Conservation (phyloP, 495 filamentous ascomycete genomes). For the Amphirosellinia nigrospora region DNA sequence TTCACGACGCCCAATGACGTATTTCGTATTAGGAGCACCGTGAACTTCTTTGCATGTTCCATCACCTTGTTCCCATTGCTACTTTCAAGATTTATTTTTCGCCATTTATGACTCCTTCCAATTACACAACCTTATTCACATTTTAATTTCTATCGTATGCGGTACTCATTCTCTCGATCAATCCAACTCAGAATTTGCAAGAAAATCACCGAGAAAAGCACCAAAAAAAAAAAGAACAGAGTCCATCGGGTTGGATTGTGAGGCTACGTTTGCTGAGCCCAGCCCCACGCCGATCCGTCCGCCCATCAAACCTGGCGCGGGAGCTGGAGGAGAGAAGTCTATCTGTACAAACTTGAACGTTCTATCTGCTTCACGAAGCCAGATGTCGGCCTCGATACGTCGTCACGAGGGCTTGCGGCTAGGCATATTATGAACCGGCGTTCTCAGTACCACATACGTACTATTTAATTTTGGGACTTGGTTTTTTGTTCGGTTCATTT, state of each 20-base stretch:
- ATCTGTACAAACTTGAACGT: conserved; percentile 14
- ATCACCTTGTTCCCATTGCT: neutral
- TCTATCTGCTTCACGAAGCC: neutral
- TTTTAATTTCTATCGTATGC: conserved; percentile 1
- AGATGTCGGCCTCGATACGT: neutral
- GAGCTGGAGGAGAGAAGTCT: neutral
- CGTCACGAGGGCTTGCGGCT: neutral
- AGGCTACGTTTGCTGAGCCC: conserved; percentile 11
- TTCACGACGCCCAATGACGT: neutral
- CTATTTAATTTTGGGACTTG: neutral
- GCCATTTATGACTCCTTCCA: neutral
- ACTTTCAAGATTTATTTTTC: neutral
- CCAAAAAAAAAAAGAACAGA: conserved; percentile 2
- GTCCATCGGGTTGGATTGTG: conserved; percentile 1
- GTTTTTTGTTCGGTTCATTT: neutral
- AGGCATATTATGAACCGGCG: neutral
- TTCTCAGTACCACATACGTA: neutral
- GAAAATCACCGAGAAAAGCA: too few relatives aligned
- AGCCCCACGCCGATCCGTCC: neutral
- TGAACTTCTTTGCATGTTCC: neutral
- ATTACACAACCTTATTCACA: conserved; percentile 1
- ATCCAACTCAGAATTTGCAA: neutral
- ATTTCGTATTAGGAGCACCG: neutral
- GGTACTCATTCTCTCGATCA: neutral
- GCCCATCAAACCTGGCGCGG: neutral